Percentiles rank a stretch among this genome's conserved stretches.
Evolutionary conservation across 768 basidiomycete genomes (phyloP).

Genomic region (Termitomyces sp.): DNA sequence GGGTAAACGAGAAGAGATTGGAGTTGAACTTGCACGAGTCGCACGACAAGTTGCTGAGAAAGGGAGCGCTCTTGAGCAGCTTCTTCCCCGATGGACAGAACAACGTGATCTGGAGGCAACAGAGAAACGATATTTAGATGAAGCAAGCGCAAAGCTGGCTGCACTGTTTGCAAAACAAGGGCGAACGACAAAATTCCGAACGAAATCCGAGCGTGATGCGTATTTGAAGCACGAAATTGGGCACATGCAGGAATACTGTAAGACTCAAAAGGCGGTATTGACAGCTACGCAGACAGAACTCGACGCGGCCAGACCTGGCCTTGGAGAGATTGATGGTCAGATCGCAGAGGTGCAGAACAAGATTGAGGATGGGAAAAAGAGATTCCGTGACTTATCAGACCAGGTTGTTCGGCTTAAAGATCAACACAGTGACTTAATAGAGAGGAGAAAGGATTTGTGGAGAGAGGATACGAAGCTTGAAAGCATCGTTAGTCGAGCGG

Average conservation of each 20-base stretch:
- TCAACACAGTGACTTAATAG: conserved; percentile 60
- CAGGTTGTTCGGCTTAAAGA: conserved; percentile 59
- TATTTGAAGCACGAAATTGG: conserved; percentile 79
- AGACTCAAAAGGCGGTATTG: conserved; percentile 50
- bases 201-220: conserved; percentile 76
- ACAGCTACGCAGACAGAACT: conserved; percentile 48
- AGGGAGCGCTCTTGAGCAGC: conserved; percentile 52
- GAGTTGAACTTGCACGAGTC: conserved; percentile 58
- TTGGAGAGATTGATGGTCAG: conserved; percentile 53
- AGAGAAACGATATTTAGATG: conserved; percentile 67
- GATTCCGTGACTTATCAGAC: conserved; percentile 53
- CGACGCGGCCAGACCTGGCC: conserved; percentile 36
- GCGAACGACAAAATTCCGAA: conserved; percentile 78
- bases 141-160: conserved; percentile 61
- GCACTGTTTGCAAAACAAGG: conserved; percentile 89
- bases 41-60: conserved; percentile 57
- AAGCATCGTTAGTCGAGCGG: conserved; percentile 68
- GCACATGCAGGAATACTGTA: conserved; percentile 57
- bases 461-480: conserved; percentile 89
- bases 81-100: conserved; percentile 69
- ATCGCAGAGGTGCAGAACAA: conserved; percentile 50
- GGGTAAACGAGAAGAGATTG: conserved; percentile 55
- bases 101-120: conserved; percentile 42
- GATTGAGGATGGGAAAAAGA: conserved; percentile 59
- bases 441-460: conserved; percentile 91